Evolutionary conservation across 2,329 filamentous ascomycete species (phyloP).

Genomic region (Dothidotthia symphoricarpi): DNA sequence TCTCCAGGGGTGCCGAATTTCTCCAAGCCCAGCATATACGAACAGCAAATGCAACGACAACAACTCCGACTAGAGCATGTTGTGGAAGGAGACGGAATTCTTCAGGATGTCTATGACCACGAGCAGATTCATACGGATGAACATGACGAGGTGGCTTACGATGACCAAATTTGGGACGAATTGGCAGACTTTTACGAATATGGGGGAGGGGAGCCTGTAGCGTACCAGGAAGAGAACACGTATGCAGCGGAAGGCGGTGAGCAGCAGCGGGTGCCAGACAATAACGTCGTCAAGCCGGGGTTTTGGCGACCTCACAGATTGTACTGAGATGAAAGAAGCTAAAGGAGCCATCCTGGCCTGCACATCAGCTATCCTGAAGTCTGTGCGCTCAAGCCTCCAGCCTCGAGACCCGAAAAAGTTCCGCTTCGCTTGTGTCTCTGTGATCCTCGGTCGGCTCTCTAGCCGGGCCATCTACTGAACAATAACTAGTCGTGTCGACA

Average conservation of each 20-base stretch:
- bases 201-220: too few species aligned
- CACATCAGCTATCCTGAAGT: constrained; percentile 1
- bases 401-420: constrained; percentile 5
- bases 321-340: constrained; percentile 38
- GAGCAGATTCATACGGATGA: constrained; percentile 4
- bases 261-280: constrained; percentile 3
- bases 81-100: neutral
- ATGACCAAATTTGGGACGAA: constrained; percentile 2
- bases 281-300: constrained; percentile 22
- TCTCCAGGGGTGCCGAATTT: constrained; percentile 10
- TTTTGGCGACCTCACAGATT: constrained; percentile 50
- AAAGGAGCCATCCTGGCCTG: neutral
- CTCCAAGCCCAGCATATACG: constrained; percentile 24
- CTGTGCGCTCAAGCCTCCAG: constrained; percentile 11
- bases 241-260: constrained; percentile 4
- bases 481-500: constrained; percentile 17
- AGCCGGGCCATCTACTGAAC: constrained; percentile 14
- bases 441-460: constrained; percentile 28
- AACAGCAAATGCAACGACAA: constrained; percentile 25
- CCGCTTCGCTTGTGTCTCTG: constrained; percentile 7
- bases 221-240: too few species aligned
- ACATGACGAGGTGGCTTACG: neutral
- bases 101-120: neutral
- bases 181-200: neutral
- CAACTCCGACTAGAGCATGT: constrained; percentile 1